Conservation (phyloP, 2,329 filamentous ascomycete species). For the Penicillium sp. region DNA sequence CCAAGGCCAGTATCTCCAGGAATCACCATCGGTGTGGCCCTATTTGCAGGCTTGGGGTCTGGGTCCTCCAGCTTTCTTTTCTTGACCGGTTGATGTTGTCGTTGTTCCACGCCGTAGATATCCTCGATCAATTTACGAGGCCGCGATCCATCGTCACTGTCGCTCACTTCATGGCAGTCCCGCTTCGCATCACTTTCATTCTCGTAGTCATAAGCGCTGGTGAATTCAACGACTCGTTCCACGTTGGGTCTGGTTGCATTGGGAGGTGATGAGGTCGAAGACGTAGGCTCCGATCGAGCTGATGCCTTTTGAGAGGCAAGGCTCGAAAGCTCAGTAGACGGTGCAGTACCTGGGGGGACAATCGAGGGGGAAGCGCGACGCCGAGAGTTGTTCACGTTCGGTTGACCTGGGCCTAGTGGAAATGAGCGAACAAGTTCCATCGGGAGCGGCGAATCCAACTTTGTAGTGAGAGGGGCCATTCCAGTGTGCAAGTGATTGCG, state of each 20-base stretch:
- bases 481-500: too few relatives aligned
- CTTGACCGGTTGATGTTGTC: slow-evolving; percentile 58
- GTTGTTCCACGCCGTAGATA: slow-evolving; percentile 67
- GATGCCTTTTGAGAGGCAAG: slow-evolving; percentile 15
- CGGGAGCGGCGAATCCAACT: slow-evolving; percentile 3
- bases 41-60: slow-evolving; percentile 42
- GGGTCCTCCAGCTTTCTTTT: slow-evolving; percentile 53
- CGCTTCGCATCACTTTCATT: slow-evolving; percentile 29
- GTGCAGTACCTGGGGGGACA: slow-evolving; percentile 25
- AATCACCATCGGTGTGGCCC: slow-evolving; percentile 41
- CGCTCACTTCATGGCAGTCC: slow-evolving; percentile 27
- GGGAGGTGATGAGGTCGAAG: slow-evolving; percentile 17
- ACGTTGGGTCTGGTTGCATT: slow-evolving; percentile 8
- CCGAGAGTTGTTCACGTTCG: slow-evolving; percentile 14
- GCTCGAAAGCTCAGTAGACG: slow-evolving; percentile 19
- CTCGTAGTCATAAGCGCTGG: slow-evolving; percentile 21
- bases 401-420: slow-evolving; percentile 18
- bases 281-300: slow-evolving; percentile 6
- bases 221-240: slow-evolving; percentile 28
- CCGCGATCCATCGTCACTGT: slow-evolving; percentile 25
- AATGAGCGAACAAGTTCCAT: slow-evolving; percentile 20
- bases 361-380: slow-evolving; percentile 9
- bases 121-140: slow-evolving; percentile 58
- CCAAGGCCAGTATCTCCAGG: slow-evolving; percentile 55
- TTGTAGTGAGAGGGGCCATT: too few relatives aligned